phyloP scores from a whole-genome alignment of 73 alveolate species.

The Paramecium sonneborni region DNA sequence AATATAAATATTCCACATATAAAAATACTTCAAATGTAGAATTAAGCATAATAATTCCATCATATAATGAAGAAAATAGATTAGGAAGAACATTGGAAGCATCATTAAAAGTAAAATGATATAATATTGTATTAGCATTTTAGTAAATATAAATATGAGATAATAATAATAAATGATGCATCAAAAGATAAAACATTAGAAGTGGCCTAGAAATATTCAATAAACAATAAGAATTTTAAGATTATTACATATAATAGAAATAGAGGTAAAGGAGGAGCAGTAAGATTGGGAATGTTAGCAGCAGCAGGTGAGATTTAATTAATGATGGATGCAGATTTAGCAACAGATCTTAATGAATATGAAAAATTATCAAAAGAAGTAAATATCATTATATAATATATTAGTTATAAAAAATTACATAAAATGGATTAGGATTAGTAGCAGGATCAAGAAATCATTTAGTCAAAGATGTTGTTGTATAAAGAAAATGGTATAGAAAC shows the following conservation, averaged over 20 bases:
- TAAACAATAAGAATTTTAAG: constrained; percentile 56
- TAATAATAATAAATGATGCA: constrained; percentile 90
- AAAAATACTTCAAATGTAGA: constrained; percentile 41
- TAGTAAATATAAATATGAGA: constrained; percentile 70
- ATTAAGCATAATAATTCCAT: constrained; percentile 86
- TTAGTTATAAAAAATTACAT: constrained; percentile 63
- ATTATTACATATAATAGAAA: constrained; percentile 76
- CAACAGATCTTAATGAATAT: constrained; percentile 83
- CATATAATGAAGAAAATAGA: constrained; percentile 86
- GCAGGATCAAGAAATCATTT: constrained; percentile 88
- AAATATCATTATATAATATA: not conserved
- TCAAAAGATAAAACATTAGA: constrained; percentile 86
- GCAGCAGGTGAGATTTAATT: constrained; percentile 79
- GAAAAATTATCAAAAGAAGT: constrained; percentile 67
- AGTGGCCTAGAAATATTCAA: constrained; percentile 63
- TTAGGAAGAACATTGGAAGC: constrained; percentile 79
- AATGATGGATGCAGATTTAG: constrained; percentile 94
- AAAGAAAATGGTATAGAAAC: constrained; percentile 81
- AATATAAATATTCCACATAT: constrained; percentile 25
- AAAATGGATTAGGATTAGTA: constrained; percentile 75
- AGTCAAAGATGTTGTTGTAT: constrained; percentile 70
- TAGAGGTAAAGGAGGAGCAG: constrained; percentile 95
- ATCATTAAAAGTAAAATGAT: constrained; percentile 62
- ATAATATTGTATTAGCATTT: constrained; percentile 38
- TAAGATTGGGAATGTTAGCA: constrained; percentile 81